Conservation (phyloP, 2,329 filamentous ascomycete species). For the Talaromyces albobiverticillius region DNA sequence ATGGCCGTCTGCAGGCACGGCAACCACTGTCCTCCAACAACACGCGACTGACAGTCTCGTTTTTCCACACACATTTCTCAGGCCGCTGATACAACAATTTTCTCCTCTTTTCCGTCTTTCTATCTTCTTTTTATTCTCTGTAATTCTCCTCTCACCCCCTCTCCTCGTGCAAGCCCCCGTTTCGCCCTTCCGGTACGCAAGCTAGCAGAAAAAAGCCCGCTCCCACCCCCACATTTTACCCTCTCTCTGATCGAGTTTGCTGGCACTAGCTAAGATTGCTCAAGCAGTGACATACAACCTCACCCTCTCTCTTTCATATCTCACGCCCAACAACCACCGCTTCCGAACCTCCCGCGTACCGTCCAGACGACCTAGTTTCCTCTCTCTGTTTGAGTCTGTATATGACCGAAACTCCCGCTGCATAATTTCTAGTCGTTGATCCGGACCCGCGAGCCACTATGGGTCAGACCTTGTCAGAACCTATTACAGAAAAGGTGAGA, state of each 20-base stretch:
- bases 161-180: neutral
- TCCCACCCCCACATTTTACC: slow-evolving; percentile 12
- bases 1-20: neutral
- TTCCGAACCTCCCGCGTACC: neutral
- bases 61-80: neutral
- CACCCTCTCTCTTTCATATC: slow-evolving; percentile 1
- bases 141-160: no score
- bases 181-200: neutral
- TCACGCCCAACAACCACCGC: neutral
- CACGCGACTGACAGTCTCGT: no score
- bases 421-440: slow-evolving; percentile 19
- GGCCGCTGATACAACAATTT: neutral
- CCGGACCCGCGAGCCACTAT: slow-evolving; percentile 54
- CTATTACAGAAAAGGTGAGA: slow-evolving; percentile 96
- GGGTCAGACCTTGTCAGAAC: slow-evolving; percentile 99
- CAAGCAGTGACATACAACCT: slow-evolving; percentile 13
- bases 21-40: slow-evolving; percentile 2
- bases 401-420: slow-evolving; percentile 23
- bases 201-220: slow-evolving; percentile 2
- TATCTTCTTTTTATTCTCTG: no score
- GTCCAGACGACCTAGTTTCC: neutral
- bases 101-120: neutral
- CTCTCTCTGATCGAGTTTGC: slow-evolving; percentile 21
- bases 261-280: slow-evolving; percentile 21
- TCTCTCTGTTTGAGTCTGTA: slow-evolving; percentile 1